phyloP scores from a whole-genome alignment of 78 protist genomes.

The Polysphondylium violaceum region DNA sequence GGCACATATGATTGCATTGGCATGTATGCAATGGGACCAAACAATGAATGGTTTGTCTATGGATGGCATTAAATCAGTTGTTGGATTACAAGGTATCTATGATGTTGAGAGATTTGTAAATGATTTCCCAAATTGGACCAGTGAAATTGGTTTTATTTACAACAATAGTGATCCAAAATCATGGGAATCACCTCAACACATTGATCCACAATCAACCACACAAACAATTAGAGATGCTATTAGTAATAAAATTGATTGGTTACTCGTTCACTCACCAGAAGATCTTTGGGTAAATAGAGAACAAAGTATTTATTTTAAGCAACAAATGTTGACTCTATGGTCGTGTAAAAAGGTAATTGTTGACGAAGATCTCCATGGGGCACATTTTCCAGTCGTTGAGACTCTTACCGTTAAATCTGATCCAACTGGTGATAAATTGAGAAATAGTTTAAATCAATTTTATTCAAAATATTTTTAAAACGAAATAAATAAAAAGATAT shows the following conservation, averaged over 20 bases:
- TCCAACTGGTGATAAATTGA: neutral
- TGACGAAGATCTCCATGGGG: neutral
- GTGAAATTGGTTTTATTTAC: constrained; percentile 19
- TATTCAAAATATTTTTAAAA: neutral
- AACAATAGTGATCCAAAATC: neutral
- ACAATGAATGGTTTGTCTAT: neutral
- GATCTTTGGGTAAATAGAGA: constrained; percentile 33
- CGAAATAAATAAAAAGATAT: neutral
- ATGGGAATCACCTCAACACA: constrained; percentile 36
- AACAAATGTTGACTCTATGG: neutral
- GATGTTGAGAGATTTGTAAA: neutral
- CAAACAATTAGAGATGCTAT: neutral
- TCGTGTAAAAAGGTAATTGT: neutral
- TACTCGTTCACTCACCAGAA: constrained; percentile 48
- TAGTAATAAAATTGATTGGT: neutral
- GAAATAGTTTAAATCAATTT: constrained; percentile 2
- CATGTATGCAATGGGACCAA: neutral
- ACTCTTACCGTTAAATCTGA: neutral
- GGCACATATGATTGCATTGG: constrained; percentile 21
- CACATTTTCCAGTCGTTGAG: constrained; percentile 49
- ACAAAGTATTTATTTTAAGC: neutral
- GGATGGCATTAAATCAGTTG: too few species aligned
- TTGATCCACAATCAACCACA: neutral
- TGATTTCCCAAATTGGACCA: constrained; percentile 24
- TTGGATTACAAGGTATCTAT: constrained; percentile 69